These are phyloP conservation scores for Hyphopichia wangnamkhiaoensis DNA, from an alignment of 1,139 yeast genomes.

Conservation along the genomic window DNA sequence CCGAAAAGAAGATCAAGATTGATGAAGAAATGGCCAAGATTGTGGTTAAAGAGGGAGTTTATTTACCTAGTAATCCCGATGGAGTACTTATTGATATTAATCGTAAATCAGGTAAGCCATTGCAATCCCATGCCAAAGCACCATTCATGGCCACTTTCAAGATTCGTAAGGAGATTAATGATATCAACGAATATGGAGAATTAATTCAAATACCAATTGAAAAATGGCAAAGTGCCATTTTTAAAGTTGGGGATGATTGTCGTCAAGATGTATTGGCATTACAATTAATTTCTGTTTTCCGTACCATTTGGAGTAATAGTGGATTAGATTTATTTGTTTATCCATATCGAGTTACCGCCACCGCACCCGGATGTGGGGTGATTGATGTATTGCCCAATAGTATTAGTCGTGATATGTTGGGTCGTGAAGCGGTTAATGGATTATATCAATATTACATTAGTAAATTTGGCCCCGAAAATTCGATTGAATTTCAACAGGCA, in stretches of 20 bases:
- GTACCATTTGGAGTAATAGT: slow-evolving; percentile 83
- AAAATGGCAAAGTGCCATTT: slow-evolving; percentile 92
- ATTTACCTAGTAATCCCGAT: slow-evolving; percentile 95
- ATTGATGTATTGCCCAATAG: slow-evolving; percentile 96
- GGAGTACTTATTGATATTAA: slow-evolving; percentile 92
- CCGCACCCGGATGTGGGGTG: slow-evolving; percentile 99
- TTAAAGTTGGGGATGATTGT: slow-evolving; percentile 99
- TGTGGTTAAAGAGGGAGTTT: slow-evolving; percentile 78
- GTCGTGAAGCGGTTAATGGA: slow-evolving; percentile 98
- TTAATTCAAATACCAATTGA: slow-evolving; percentile 41
- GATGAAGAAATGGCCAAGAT: slow-evolving; percentile 94
- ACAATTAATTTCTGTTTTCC: slow-evolving; percentile 87
- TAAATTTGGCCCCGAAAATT: slow-evolving; percentile 91
- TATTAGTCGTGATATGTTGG: slow-evolving; percentile 95
- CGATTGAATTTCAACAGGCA: slow-evolving; percentile 87
- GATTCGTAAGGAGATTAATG: slow-evolving; percentile 59
- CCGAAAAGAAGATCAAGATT: slow-evolving; percentile 93
- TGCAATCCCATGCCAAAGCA: slow-evolving; percentile 98
- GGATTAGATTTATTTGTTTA: slow-evolving; percentile 90
- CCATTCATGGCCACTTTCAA: slow-evolving; percentile 97
- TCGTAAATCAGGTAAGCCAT: slow-evolving; percentile 90
- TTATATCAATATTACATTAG: slow-evolving; percentile 88
- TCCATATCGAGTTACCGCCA: slow-evolving; percentile 95
- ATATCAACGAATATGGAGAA: slow-evolving; percentile 45
- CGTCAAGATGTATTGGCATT: slow-evolving; percentile 95